These are phyloP conservation scores for Trichomonas tenax DNA, from an alignment of 208 protist genomes.

Conservation along the genomic window DNA sequence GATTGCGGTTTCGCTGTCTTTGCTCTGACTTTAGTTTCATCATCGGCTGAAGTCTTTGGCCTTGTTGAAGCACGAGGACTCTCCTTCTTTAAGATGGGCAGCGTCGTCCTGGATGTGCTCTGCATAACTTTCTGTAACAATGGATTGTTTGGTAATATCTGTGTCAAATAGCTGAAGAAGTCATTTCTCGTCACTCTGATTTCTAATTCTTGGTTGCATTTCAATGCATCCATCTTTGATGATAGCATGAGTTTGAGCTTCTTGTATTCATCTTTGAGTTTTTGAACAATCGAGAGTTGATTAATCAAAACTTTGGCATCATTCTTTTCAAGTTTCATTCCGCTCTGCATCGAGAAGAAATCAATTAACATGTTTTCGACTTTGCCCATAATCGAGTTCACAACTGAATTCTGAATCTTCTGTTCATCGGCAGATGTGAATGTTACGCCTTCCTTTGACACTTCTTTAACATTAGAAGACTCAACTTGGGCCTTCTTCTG, in stretches of 20 bases:
- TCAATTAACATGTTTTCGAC: neutral
- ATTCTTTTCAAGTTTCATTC: neutral
- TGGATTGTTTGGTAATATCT: neutral
- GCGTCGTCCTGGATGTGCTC: neutral
- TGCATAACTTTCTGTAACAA: neutral
- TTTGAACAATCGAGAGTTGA: neutral
- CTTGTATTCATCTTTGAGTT: neutral
- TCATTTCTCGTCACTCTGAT: neutral
- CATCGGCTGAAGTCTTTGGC: neutral
- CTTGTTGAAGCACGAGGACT: neutral
- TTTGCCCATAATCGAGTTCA: neutral
- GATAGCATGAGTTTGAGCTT: neutral
- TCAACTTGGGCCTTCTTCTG: neutral
- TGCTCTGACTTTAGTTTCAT: neutral
- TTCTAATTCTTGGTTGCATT: neutral
- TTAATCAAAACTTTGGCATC: neutral
- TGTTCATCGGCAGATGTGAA: neutral
- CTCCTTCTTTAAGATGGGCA: neutral
- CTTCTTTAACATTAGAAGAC: neutral
- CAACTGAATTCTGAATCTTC: neutral
- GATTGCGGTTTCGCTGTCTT: neutral
- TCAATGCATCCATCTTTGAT: neutral
- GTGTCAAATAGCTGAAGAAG: neutral
- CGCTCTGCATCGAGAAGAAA: neutral
- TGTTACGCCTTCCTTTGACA: neutral